Evolutionary conservation across 2,329 filamentous ascomycete genomes (phyloP), one percentile per base, ranked within the genome.

Genomic region (Trichoderma sp.): DNA sequence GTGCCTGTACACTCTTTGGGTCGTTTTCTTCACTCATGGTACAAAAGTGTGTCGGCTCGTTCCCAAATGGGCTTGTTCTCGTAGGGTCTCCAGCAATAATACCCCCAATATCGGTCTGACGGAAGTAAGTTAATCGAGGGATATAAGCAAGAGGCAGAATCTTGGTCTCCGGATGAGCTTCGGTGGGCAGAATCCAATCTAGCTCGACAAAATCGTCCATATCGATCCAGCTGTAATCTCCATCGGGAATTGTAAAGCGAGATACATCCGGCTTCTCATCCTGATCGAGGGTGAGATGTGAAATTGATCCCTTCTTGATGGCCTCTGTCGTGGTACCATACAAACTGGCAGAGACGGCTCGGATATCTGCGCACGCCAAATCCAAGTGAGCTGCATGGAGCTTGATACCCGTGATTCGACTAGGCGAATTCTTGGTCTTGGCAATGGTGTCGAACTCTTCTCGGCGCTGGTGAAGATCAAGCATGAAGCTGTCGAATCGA

Each of bases 201-300:
- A 99, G 84, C 80, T 99, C 96, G 34, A 99, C 95, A 81, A 99
- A 99, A 79, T 99, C 96, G 79, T 99, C 96, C 94, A 99, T 98
- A 78, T 99, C 96, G 74, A 99, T 95, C 96, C 96, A 99, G 70
- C 92, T 94, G 75, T 94, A 91, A 78, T 99, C 96, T 69, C 97
- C 93, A 79, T 99, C 96, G 0, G 96, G 95, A 64, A 99, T 99
- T 0, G 91, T 95, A 79, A 99, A 99, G 68, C 92, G 91, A 0
- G 95, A 97, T 64, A 97, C 85, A 79, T 95, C 92, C 3, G 88
- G 88, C 8, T 88, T 87, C 9, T 87, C 86, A 30, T 89, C 87
- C 66, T 87, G 82, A 68, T 89, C 85, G 4, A 83, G 83, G 62
- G 87, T 83, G 68, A 88, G 80, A 11, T 84, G 83, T 3, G 86